Evolutionary conservation across 2,329 filamentous ascomycete genomes (phyloP), one percentile per base, ranked within the genome.

Genomic region (Onygenales sp.): DNA sequence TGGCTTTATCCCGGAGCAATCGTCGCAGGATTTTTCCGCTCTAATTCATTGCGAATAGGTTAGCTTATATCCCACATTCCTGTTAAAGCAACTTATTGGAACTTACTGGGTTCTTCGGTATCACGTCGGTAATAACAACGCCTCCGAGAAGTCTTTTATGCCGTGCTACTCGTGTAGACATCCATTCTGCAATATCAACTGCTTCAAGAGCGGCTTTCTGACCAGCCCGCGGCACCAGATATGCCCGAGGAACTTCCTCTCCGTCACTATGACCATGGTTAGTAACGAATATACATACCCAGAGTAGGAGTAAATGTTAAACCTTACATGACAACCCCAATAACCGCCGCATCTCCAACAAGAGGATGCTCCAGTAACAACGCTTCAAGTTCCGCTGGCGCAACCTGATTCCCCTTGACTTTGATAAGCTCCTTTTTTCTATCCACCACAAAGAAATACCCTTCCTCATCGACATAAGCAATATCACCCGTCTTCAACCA

Each of bases 401-500:
- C 77, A 31, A 83, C 80, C 62, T 83, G 80, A 51, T 79, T 71
- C 5, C 80, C 80, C 59, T 80, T 81, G 48, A 82, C 80, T 64
- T 82, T 83, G 66, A 82, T 83, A 56, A 82, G 68, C 60, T 82
- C 78, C 73, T 79, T 88, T 71, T 83, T 81, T 34, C 87, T 79
- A 67, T 91, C 87, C 32, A 91, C 83, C 52, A 88, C 84, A 61
- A 79, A 78, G 54, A 87, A 75, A 57, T 74, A 72, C 34, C 76
- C 74, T 1, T 77, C 61, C n/a, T 73, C 63, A 56, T 88, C 76
- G 33, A 81, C 70, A 61, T 80, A 85, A 10, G 80, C 82, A 39
- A 88, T 78, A 61, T 88, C 86, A 2, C 85, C 85, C 1, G 84
- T 87, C 61, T 81, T 82, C 58, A 88, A 73, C 83, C 84, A 88